phyloP scores from a whole-genome alignment of 495 filamentous ascomycete species.

The Massariosphaeria phaeospora region DNA sequence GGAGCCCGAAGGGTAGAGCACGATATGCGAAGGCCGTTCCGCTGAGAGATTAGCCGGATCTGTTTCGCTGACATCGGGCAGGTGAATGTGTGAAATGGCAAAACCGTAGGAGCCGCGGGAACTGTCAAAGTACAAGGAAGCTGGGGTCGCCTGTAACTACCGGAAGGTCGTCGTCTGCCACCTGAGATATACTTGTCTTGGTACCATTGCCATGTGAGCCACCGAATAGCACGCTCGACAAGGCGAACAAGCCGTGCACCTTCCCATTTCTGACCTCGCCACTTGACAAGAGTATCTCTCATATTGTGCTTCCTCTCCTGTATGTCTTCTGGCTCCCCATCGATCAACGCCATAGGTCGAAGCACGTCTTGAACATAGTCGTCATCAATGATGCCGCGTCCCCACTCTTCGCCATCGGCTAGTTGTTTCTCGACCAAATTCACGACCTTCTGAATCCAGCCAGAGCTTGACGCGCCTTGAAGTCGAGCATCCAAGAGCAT shows the following conservation, averaged over 20 bases:
- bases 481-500: slow-evolving; percentile 71
- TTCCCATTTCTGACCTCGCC: slow-evolving; percentile 79
- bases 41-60: slow-evolving; percentile 89
- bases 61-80: slow-evolving; percentile 90
- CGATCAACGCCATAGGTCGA: slow-evolving; percentile 43
- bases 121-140: slow-evolving; percentile 70
- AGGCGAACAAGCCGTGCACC: slow-evolving; percentile 81
- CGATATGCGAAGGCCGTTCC: slow-evolving; percentile 90
- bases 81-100: slow-evolving; percentile 99
- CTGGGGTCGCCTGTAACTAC: slow-evolving; percentile 67
- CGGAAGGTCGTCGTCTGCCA: slow-evolving; percentile 51
- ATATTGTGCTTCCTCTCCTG: slow-evolving; percentile 43
- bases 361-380: slow-evolving; percentile 49
- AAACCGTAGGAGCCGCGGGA: slow-evolving; percentile 86
- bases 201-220: slow-evolving; percentile 82
- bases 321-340: slow-evolving; percentile 38
- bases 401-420: slow-evolving; percentile 82
- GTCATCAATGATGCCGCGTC: slow-evolving; percentile 63
- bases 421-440: slow-evolving; percentile 91
- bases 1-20: slow-evolving; percentile 77
- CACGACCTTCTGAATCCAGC: slow-evolving; percentile 94
- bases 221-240: slow-evolving; percentile 75
- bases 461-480: slow-evolving; percentile 54
- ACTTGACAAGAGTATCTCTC: slow-evolving; percentile 52
- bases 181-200: slow-evolving; percentile 69